Conservation (phyloP, 2,329 filamentous ascomycete genomes). For the Amylocarpus encephaloides region DNA sequence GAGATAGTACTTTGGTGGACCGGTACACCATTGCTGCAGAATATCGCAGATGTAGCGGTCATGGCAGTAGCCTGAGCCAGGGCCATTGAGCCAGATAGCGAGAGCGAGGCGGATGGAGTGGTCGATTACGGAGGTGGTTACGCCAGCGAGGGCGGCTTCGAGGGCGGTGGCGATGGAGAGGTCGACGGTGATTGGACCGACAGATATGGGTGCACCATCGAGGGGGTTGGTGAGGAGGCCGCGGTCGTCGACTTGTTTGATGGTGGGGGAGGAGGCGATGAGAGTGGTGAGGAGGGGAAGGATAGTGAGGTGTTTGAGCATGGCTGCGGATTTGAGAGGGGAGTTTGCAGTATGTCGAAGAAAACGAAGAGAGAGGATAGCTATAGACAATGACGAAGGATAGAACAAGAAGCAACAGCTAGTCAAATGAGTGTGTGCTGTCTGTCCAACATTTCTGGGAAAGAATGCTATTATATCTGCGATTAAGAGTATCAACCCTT, state of each 20-base stretch:
- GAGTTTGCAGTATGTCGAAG: not conserved
- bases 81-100: not conserved
- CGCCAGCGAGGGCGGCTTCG: conserved; percentile 1
- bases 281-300: not conserved
- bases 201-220: not conserved
- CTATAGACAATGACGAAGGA: not conserved
- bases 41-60: not conserved
- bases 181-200: not conserved
- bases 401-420: not conserved
- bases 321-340: not conserved
- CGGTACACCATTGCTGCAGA: not conserved
- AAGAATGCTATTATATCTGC: too few species aligned
- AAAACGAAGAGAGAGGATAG: not conserved
- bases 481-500: too few species aligned
- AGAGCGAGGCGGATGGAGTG: not conserved
- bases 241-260: not conserved
- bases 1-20: not conserved
- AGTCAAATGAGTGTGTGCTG: too few species aligned
- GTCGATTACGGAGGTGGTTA: not conserved
- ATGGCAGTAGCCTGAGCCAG: not conserved
- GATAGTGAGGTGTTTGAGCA: not conserved
- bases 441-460: too few species aligned
- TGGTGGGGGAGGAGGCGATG: not conserved
- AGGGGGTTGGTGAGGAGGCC: not conserved
- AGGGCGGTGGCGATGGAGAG: conserved; percentile 1